These are phyloP conservation scores for Plenodomus lindquistii DNA, from an alignment of 2,329 filamentous ascomycete genomes.

Conservation along the genomic window DNA sequence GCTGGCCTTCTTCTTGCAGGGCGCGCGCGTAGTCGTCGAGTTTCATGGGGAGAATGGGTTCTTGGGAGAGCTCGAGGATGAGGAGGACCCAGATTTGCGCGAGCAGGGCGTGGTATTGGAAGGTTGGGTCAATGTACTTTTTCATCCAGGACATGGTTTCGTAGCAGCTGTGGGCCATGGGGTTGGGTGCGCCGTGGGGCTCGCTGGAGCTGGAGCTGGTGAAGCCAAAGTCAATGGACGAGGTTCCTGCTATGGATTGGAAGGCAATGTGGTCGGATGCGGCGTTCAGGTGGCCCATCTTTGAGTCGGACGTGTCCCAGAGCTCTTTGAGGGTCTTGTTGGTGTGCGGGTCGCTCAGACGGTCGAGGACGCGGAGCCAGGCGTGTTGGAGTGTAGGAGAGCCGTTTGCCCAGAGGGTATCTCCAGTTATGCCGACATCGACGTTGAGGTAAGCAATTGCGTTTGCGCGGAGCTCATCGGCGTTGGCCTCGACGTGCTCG, in stretches of 20 bases:
- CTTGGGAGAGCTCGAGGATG: constrained; percentile 82
- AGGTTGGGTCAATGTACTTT: constrained; percentile 77
- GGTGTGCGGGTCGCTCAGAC: constrained; percentile 69
- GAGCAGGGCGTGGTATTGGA: constrained; percentile 77
- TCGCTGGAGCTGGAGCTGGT: constrained; percentile 48
- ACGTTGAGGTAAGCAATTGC: constrained; percentile 91
- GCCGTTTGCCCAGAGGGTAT: constrained; percentile 74
- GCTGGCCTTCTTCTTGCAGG: constrained; percentile 66
- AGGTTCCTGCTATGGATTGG: constrained; percentile 86
- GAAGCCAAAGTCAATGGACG: constrained; percentile 85
- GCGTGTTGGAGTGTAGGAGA: constrained; percentile 78
- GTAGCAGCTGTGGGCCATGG: constrained; percentile 81
- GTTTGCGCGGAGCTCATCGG: constrained; percentile 71
- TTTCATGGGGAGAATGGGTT: constrained; percentile 81
- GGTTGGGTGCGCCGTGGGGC: constrained; percentile 49
- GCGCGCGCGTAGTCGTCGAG: constrained; percentile 71
- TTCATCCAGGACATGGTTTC: constrained; percentile 89
- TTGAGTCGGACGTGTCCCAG: constrained; percentile 67
- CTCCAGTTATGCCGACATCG: constrained; percentile 77
- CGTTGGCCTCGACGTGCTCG: constrained; percentile 87
- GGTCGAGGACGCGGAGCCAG: constrained; percentile 72
- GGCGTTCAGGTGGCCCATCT: constrained; percentile 71
- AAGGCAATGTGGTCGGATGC: constrained; percentile 87
- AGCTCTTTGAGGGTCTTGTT: constrained; percentile 74
- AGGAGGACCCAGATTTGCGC: constrained; percentile 80